These are phyloP conservation scores for Epithemia pelagica DNA, from an alignment of 108 stramenopile species.

Conservation along the genomic window DNA sequence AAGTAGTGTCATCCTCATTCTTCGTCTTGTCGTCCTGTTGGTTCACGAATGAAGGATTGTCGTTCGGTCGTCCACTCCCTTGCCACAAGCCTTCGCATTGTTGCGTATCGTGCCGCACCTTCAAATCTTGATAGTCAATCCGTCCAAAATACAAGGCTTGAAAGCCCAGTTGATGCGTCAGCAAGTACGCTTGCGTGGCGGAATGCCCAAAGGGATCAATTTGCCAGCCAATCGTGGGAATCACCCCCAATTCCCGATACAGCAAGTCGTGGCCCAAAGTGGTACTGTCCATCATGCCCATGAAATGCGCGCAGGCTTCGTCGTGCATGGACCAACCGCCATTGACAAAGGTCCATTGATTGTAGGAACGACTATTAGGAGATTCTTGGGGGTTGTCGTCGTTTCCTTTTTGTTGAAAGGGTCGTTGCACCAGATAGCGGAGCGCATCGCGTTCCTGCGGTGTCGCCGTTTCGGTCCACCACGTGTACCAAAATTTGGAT, in stretches of 20 bases:
- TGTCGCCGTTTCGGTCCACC: constrained; percentile 77
- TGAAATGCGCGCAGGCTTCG: constrained; percentile 87
- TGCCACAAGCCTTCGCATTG: constrained; percentile 84
- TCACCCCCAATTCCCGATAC: constrained; percentile 61
- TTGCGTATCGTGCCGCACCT: constrained; percentile 46
- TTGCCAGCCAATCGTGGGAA: constrained; percentile 92
- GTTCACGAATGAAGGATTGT: too few species aligned
- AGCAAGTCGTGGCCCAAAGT: constrained; percentile 90
- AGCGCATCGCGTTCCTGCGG: constrained; percentile 34
- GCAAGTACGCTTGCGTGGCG: constrained; percentile 79
- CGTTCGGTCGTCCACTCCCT: constrained; percentile 28
- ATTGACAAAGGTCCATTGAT: constrained; percentile 85
- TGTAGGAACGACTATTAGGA: constrained; percentile 3
- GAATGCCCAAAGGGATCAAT: constrained; percentile 98
- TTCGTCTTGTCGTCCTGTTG: not conserved
- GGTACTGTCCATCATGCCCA: constrained; percentile 97
- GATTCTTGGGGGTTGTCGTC: not conserved
- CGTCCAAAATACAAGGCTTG: constrained; percentile 91
- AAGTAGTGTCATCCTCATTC: constrained; percentile 13
- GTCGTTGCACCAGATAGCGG: constrained; percentile 42
- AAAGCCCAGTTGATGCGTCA: constrained; percentile 78
- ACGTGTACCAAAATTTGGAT: constrained; percentile 86
- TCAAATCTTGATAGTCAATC: constrained; percentile 92
- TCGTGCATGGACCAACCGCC: constrained; percentile 99
- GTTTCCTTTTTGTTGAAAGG: not conserved